Conservation (phyloP, 768 basidiomycete species). For the Galerina sulciceps region DNA sequence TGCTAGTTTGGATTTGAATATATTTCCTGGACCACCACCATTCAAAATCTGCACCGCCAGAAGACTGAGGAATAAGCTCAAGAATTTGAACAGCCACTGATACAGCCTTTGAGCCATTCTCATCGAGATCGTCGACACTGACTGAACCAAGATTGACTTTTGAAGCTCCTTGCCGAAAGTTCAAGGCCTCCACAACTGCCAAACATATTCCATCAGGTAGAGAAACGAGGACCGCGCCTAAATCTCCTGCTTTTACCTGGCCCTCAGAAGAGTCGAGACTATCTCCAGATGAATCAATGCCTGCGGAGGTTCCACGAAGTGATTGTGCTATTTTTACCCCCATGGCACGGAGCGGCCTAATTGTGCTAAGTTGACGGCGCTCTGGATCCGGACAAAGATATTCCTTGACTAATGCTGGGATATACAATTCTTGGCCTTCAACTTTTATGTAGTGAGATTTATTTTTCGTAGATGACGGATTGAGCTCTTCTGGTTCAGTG, state of each 20-base stretch:
- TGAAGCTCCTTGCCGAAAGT: slow-evolving; percentile 5
- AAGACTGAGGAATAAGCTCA: neutral
- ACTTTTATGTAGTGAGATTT: neutral
- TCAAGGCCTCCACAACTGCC: slow-evolving; percentile 7
- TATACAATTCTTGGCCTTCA: neutral
- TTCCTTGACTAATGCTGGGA: neutral
- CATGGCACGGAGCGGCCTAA: slow-evolving; percentile 10
- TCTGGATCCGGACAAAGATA: neutral
- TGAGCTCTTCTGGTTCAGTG: neutral
- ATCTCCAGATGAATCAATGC: neutral
- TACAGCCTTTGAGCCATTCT: neutral
- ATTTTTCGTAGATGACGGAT: neutral
- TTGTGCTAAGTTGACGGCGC: neutral
- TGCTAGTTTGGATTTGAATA: slow-evolving; percentile 1
- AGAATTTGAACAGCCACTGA: slow-evolving; percentile 7
- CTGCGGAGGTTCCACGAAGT: neutral
- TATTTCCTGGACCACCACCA: slow-evolving; percentile 14
- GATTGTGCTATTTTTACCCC: neutral
- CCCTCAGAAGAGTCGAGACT: neutral
- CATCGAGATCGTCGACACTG: slow-evolving; percentile 3
- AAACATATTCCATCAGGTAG: slow-evolving; percentile 5
- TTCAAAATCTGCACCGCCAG: neutral
- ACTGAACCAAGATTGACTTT: neutral
- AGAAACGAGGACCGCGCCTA: slow-evolving; percentile 8
- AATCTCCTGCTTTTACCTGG: slow-evolving; percentile 8